phyloP scores from a whole-genome alignment of 2,329 filamentous ascomycete species.

The Chrysoporthe deuterocubensis region DNA sequence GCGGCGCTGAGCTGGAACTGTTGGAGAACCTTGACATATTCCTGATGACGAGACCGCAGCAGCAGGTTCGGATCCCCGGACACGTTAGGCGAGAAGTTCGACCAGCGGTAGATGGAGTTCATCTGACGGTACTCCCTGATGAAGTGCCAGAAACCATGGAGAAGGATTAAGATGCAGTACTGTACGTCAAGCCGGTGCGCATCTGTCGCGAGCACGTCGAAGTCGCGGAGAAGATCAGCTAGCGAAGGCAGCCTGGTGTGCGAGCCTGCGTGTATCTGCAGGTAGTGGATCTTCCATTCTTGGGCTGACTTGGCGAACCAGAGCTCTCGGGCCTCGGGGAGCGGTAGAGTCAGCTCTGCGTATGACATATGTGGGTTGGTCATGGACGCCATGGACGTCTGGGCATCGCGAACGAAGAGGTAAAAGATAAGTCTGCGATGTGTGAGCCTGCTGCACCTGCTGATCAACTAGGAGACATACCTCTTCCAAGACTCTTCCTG shows the following conservation, averaged over 20 bases:
- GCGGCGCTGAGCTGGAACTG: slow-evolving; percentile 49
- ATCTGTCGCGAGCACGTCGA: slow-evolving; percentile 54
- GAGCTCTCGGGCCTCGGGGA: slow-evolving; percentile 64
- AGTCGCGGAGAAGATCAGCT: slow-evolving; percentile 60
- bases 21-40: slow-evolving; percentile 62
- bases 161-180: slow-evolving; percentile 61
- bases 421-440: slow-evolving; percentile 62
- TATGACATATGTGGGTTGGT: slow-evolving; percentile 70
- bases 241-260: slow-evolving; percentile 53
- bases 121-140: slow-evolving; percentile 69
- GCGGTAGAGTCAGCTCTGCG: slow-evolving; percentile 67
- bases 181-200: slow-evolving; percentile 59
- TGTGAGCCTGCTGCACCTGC: slow-evolving; percentile 1
- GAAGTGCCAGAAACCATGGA: slow-evolving; percentile 68
- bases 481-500: slow-evolving; percentile 70
- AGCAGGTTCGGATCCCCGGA: slow-evolving; percentile 45
- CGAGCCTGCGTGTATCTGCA: slow-evolving; percentile 43
- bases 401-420: slow-evolving; percentile 66
- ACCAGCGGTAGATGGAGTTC: slow-evolving; percentile 51
- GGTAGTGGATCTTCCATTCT: slow-evolving; percentile 67
- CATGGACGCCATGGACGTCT: slow-evolving; percentile 69
- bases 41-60: slow-evolving; percentile 61
- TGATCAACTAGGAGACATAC: slow-evolving; percentile 34
- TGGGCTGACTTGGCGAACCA: slow-evolving; percentile 68
- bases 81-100: slow-evolving; percentile 49